These are phyloP conservation scores for Curvularia lunata DNA, from an alignment of 2,329 filamentous ascomycete species.

Conservation along the genomic window DNA sequence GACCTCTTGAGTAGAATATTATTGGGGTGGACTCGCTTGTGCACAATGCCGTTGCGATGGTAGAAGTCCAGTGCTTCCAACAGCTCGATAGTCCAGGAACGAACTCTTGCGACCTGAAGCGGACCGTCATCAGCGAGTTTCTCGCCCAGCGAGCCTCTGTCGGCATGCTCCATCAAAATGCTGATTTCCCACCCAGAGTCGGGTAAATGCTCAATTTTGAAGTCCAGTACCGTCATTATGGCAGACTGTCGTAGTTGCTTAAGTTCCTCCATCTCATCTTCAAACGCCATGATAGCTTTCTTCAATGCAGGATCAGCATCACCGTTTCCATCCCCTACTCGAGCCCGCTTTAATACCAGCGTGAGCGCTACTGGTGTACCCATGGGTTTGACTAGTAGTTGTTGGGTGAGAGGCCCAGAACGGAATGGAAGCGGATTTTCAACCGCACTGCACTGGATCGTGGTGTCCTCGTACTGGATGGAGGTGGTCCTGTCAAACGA, in stretches of 20 bases:
- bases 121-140: slow-evolving; percentile 79
- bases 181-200: slow-evolving; percentile 70
- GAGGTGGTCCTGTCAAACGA: slow-evolving; percentile 72
- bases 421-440: slow-evolving; percentile 69
- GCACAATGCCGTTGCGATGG: slow-evolving; percentile 82
- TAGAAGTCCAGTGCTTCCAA: slow-evolving; percentile 87
- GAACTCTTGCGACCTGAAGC: slow-evolving; percentile 75
- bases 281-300: slow-evolving; percentile 76
- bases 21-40: slow-evolving; percentile 79
- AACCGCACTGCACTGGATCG: slow-evolving; percentile 72
- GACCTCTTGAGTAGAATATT: slow-evolving; percentile 81
- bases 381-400: slow-evolving; percentile 75
- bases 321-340: slow-evolving; percentile 58
- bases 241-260: slow-evolving; percentile 78
- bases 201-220: slow-evolving; percentile 69
- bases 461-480: slow-evolving; percentile 66
- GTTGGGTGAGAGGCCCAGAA: slow-evolving; percentile 69
- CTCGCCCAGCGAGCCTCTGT: slow-evolving; percentile 82
- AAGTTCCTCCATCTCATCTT: slow-evolving; percentile 75
- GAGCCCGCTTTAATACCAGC: slow-evolving; percentile 67
- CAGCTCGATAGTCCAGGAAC: slow-evolving; percentile 89
- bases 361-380: slow-evolving; percentile 54
- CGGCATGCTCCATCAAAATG: slow-evolving; percentile 76
- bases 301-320: slow-evolving; percentile 71
- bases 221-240: slow-evolving; percentile 80